Conservation (phyloP, 2,329 filamentous ascomycete genomes). For the Fusarium sp. region DNA sequence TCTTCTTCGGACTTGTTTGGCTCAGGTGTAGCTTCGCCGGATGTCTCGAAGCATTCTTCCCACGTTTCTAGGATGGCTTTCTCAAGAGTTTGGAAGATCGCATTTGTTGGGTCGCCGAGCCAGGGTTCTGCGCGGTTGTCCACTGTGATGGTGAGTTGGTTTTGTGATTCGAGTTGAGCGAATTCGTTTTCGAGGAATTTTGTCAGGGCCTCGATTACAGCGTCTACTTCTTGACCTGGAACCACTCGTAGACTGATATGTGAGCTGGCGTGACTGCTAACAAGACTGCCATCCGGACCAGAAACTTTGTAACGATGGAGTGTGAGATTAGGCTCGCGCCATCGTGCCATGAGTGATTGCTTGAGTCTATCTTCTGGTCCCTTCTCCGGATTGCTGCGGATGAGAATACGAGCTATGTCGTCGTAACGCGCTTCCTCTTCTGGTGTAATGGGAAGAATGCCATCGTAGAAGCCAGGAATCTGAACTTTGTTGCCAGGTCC, state of each 20-base stretch:
- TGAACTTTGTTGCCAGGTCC: slow-evolving; percentile 82
- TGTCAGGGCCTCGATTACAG: slow-evolving; percentile 76
- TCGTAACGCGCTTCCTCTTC: slow-evolving; percentile 85
- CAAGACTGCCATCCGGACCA: slow-evolving; percentile 90
- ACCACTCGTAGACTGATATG: slow-evolving; percentile 92
- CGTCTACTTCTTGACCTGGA: slow-evolving; percentile 87
- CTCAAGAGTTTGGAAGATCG: slow-evolving; percentile 90
- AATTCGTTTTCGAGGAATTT: slow-evolving; percentile 79
- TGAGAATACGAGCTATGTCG: slow-evolving; percentile 82
- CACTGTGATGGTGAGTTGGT: slow-evolving; percentile 82
- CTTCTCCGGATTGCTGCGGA: slow-evolving; percentile 74
- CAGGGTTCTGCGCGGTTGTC: slow-evolving; percentile 96
- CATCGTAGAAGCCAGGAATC: slow-evolving; percentile 90
- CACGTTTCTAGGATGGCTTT: slow-evolving; percentile 87
- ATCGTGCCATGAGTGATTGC: slow-evolving; percentile 87
- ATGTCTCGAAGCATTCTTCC: slow-evolving; percentile 66
- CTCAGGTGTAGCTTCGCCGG: slow-evolving; percentile 20
- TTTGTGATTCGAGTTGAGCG: slow-evolving; percentile 78
- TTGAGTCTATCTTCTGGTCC: slow-evolving; percentile 77
- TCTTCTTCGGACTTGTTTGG: slow-evolving; percentile 6
- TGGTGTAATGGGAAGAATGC: slow-evolving; percentile 78
- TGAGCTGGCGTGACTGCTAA: slow-evolving; percentile 88
- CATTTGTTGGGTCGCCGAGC: slow-evolving; percentile 91
- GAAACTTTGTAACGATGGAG: slow-evolving; percentile 94
- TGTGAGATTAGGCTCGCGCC: slow-evolving; percentile 94